Evolutionary conservation across 176 grass and related monocot species (phyloP), one percentile per base, ranked within the genome.

Genomic region (Alopecurus myosuroides): DNA sequence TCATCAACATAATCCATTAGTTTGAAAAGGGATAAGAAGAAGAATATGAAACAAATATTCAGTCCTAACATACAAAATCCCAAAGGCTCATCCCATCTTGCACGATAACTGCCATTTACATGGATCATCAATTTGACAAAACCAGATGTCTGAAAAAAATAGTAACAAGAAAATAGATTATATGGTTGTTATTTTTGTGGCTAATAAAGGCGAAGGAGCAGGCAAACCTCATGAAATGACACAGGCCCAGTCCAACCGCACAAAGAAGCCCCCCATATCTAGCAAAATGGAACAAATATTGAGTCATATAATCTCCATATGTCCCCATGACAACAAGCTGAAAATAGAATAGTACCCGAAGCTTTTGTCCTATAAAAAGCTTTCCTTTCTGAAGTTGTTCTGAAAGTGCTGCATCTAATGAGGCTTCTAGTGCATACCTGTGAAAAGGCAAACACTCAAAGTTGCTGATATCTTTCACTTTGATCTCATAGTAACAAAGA

Each of bases 351-450:
- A 62, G 31, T 95, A 98, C 96, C 93, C 89, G 89, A 89, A 98
- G 91, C 82, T 98, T 98, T 88, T 98, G 96, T 48, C 96, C 96
- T 85, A 94, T 22, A 76, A 89, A 95, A 85, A 98, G 88, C 84
- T 98, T 98, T 87, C 85, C 85, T 90, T 88, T 82, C 37, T 63
- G 33, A 67, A 98, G 76, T 52, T 89, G 85, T 87, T 90, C 91
- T 80, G 89, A 93, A 83, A 98, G 89, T 73, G 77, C 70, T 25
- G 36, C 70, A 90, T 98, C 96, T 76, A 95, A 85, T 45, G 83
- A 88, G 44, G 91, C 87, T n/a, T 90, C 87, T 17, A 98, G 64
- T 73, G 93, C 83, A 76, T 98, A 95, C 93, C 96, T 98, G 83
- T 61, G 5, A 84, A 88, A 84, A 65, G 55, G 26, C 20, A 51